Conservation (phyloP, 345 rosid genomes). For the Rhodamnia rubescens region DNA sequence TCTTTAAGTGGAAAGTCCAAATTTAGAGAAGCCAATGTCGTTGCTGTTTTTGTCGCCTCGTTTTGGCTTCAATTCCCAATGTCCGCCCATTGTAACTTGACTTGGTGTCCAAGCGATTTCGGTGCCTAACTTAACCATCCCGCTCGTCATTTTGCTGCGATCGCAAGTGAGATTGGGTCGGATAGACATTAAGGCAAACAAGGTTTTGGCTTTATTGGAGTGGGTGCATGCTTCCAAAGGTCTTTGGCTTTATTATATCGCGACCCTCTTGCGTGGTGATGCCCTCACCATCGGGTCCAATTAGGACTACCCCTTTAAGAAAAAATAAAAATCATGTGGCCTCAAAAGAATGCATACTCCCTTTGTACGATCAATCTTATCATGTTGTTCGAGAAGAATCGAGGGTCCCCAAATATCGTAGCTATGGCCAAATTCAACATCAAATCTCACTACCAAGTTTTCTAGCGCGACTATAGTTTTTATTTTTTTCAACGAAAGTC, state of each 20-base stretch:
- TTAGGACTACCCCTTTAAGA: not conserved
- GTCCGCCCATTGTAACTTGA: not conserved
- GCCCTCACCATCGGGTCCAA: not conserved
- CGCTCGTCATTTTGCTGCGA: not conserved
- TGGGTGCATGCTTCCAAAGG: not conserved
- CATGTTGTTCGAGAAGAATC: not conserved
- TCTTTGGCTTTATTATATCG: not conserved
- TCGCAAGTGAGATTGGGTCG: not conserved
- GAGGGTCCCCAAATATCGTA: not conserved
- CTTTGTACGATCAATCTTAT: not conserved
- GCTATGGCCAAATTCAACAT: not conserved
- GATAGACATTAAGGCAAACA: not conserved
- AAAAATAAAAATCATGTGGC: not conserved
- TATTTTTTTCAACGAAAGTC: not conserved
- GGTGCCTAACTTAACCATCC: too few species aligned
- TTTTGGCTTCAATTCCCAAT: not conserved
- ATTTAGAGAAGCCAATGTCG: too few species aligned
- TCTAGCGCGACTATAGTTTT: too few species aligned
- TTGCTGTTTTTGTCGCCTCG: too few species aligned
- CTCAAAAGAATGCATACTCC: not conserved
- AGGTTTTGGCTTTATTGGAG: not conserved
- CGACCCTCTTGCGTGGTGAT: not conserved
- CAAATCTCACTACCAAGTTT: not conserved
- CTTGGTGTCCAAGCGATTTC: not conserved
- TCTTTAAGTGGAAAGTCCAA: not conserved